phyloP scores from a whole-genome alignment of 2,329 filamentous ascomycete genomes.

The Pseudogymnoascus sp. region DNA sequence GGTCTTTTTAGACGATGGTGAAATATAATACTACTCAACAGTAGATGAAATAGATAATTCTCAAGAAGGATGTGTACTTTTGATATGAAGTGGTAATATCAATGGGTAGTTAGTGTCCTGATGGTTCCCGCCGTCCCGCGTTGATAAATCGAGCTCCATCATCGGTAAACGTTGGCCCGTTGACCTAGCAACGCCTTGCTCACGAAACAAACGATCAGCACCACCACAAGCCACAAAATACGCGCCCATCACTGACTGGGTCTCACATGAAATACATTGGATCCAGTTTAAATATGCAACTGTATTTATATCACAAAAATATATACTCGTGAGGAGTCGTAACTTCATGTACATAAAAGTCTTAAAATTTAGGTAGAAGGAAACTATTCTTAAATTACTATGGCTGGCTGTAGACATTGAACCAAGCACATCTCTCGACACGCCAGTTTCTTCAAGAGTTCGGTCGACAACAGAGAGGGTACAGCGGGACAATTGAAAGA shows the following conservation, averaged over 20 bases:
- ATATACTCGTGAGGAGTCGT: neutral
- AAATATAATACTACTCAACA: neutral
- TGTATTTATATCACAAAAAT: neutral
- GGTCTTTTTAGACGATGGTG: neutral
- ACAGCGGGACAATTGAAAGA: conserved; percentile 1
- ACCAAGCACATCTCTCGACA: neutral
- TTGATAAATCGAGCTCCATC: neutral
- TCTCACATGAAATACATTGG: neutral
- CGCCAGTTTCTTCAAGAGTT: neutral
- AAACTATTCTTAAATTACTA: conserved; percentile 7
- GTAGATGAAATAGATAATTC: neutral
- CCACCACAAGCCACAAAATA: neutral
- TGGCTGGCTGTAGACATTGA: neutral
- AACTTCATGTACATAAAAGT: neutral
- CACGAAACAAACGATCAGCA: neutral
- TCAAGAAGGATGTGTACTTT: neutral
- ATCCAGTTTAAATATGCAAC: neutral
- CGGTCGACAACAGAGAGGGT: neutral
- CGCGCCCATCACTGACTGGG: neutral
- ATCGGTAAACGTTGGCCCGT: neutral
- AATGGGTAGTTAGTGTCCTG: conserved; percentile 1
- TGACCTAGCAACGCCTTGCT: neutral
- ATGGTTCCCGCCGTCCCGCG: neutral
- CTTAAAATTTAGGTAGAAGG: conserved; percentile 4
- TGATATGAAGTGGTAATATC: conserved; percentile 1